phyloP scores from a whole-genome alignment of 2,329 filamentous ascomycete genomes.

The Grosmannia clavigera region DNA sequence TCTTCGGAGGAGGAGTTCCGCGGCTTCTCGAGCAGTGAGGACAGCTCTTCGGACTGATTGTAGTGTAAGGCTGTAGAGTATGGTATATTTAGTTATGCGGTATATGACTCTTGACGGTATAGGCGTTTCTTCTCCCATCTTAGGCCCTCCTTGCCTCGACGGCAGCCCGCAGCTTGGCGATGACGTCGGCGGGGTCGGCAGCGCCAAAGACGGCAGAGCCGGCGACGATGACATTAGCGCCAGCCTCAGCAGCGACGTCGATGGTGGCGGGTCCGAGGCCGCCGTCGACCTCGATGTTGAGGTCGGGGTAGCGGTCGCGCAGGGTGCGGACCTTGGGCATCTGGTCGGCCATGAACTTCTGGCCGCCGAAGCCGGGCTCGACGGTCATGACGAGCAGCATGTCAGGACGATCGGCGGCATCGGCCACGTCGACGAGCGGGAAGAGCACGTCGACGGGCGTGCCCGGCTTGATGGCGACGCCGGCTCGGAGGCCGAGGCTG shows the following conservation, averaged over 20 bases:
- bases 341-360: slow-evolving; percentile 96
- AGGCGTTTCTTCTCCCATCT: background rate
- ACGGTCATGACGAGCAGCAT: slow-evolving; percentile 99
- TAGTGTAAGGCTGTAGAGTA: background rate
- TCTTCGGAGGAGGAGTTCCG: slow-evolving; percentile 45
- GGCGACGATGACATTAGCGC: slow-evolving; percentile 95
- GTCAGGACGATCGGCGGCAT: slow-evolving; percentile 75
- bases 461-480: slow-evolving; percentile 89
- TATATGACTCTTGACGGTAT: background rate
- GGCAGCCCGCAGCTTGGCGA: slow-evolving; percentile 63
- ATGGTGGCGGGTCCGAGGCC: slow-evolving; percentile 82
- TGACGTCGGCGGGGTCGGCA: slow-evolving; percentile 75
- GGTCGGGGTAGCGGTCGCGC: slow-evolving; percentile 69
- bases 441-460: slow-evolving; percentile 86
- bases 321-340: slow-evolving; percentile 85
- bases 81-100: background rate
- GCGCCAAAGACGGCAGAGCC: slow-evolving; percentile 94
- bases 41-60: slow-evolving; percentile 23
- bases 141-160: slow-evolving; percentile 44
- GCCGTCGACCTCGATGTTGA: slow-evolving; percentile 94
- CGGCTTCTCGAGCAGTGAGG: slow-evolving; percentile 37
- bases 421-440: slow-evolving; percentile 66
- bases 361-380: slow-evolving; percentile 90
- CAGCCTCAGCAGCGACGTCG: slow-evolving; percentile 85
- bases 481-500: slow-evolving; percentile 73